Evolutionary conservation across 345 rosid species (phyloP), one percentile per base, ranked within the genome.

Genomic region (Corchorus capsularis): DNA sequence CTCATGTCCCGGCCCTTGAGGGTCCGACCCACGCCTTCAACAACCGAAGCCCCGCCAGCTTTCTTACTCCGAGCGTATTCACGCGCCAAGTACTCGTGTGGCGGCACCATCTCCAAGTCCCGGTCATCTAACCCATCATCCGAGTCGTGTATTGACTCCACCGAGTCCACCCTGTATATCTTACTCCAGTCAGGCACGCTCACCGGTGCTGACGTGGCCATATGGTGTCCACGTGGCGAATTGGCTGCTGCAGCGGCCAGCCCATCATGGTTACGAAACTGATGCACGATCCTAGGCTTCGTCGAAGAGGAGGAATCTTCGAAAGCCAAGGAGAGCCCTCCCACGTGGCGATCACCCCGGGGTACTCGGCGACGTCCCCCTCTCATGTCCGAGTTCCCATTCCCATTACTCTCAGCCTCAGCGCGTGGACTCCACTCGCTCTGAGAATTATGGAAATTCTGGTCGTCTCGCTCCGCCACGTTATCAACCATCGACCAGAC

Each of bases 111-210:
- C 79, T 88, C 93, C 37, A 82, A 76, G 8, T 88, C 96, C 16
- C 63, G 78, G 17, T 90, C 96, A 6, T 84, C 86, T 19, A 80
- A 37, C 77, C 85, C 90, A n/a, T 87, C 96, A 27, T 87, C 97
- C 22, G 86, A 88, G 74, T 86, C 94, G 12, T 86, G 94, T 72
- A 93, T 75, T 73, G 96, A 93, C 85, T 90, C 99, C 0, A 85
- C 94, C 69, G 99, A 95, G 83, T 89, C 78, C 2, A 87, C 94
- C 43, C 93, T 85, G 77, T 88, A 87, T 4, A 95, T 90, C 87
- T 90, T 86, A 85, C 96, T 89, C 99, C 99, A 95, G 65, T 93
- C 96, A 39, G 99, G 99, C 22, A 95, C 98, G 86, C 93, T 87
- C 75, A 95, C 78, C 9, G 99, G 99, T 11, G 92, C 97, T 56